Evolutionary conservation across 2,329 filamentous ascomycete genomes (phyloP), one percentile per base, ranked within the genome.

Genomic region (Mycosphaerella arachidis): DNA sequence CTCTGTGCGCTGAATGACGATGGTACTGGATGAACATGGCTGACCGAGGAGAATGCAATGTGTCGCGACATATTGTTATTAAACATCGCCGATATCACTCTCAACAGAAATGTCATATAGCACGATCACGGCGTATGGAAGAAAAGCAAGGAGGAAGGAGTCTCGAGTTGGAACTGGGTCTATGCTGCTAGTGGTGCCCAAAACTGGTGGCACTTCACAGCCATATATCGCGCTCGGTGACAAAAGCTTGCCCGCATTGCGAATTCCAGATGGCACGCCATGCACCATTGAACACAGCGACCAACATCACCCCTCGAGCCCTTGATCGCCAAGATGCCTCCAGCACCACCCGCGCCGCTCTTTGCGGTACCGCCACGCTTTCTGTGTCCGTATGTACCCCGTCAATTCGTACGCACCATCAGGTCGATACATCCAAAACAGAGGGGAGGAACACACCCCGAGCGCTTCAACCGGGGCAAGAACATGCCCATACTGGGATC

Each of bases 401-500:
- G 66, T 61, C 70, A 67, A 27, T 67, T 67, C 58, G 65, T 69
- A 53, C 70, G 74, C 64, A 78, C 80, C 63, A 86, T 87, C 71
- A 80, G 80, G 72, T 84, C 84, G n/a, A 79, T 85, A 67, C 40
- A 48, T 30, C 57, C 57, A 37, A 55, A 50, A 54, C 45, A 48
- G 27, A 43, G 57, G 79, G 80, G 57, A 62, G 76, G 75, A n/a
- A 80, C 74, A 61, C 76, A 75, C 64, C 69, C 74, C 31, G 79
- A 76, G 64, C 82, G 80, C 62, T 86, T 82, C 76, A 82, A 84
- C 69, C 73, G 79, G 68, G 73, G 77, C 61, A 82, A 84, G 18
- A 73, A 75, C 48, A 77, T 83, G 16, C 72, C 78, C 6, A 73
- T 82, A n/a, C 79, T 88, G 37, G 76, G 80, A 58, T 79, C 82